phyloP scores from a whole-genome alignment of 768 basidiomycete genomes.

The Tephrocybe sp. region DNA sequence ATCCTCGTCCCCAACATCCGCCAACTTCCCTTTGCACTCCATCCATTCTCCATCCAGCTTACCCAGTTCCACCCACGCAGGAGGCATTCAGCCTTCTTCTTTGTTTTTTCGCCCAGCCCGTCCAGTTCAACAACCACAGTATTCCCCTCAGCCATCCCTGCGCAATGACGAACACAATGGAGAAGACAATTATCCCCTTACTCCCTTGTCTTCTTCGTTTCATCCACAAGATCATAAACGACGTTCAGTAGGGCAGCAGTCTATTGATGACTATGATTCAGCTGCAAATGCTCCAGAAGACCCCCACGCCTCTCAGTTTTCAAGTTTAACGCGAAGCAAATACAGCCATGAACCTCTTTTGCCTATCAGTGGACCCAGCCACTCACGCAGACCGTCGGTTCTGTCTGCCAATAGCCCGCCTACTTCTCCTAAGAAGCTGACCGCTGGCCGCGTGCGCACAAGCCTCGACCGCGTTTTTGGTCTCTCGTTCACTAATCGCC shows the following conservation, averaged over 20 bases:
- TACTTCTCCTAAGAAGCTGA: constrained; percentile 20
- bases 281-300: constrained; percentile 5
- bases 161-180: constrained; percentile 15
- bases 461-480: constrained; percentile 62
- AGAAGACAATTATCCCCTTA: constrained; percentile 13
- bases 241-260: constrained; percentile 10
- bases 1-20: constrained; percentile 11
- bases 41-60: constrained; percentile 21
- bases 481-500: constrained; percentile 44
- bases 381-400: constrained; percentile 23
- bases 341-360: constrained; percentile 74
- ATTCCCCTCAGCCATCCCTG: constrained; percentile 38
- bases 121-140: constrained; percentile 44
- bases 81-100: constrained; percentile 74
- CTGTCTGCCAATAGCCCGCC: constrained; percentile 11
- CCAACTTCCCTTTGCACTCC: constrained; percentile 8
- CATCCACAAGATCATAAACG: constrained; percentile 6
- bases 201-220: constrained; percentile 5
- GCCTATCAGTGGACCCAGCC: constrained; percentile 41
- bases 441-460: constrained; percentile 42
- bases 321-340: constrained; percentile 43
- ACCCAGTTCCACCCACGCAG: constrained; percentile 54
- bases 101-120: constrained; percentile 76
- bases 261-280: constrained; percentile 12
- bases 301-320: constrained; percentile 22